Evolutionary conservation across 768 basidiomycete species (phyloP).

Genomic region (Mrakia blollopis): DNA sequence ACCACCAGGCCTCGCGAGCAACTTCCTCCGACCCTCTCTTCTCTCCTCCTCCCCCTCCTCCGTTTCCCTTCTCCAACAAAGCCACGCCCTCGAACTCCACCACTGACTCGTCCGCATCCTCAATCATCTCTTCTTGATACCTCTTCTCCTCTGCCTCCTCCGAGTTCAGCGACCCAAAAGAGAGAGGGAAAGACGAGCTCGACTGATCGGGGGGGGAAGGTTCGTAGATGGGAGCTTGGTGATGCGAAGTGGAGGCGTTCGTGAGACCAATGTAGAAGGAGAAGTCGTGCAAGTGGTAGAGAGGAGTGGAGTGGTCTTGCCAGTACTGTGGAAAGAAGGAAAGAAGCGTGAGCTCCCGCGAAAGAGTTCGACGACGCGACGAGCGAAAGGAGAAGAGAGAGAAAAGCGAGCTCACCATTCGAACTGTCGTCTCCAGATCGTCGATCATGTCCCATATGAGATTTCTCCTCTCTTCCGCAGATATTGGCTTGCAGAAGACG

Average conservation of each 20-base stretch:
- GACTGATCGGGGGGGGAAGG: not conserved
- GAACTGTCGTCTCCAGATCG: not conserved
- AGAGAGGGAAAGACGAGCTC: not conserved
- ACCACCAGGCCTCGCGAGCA: not conserved
- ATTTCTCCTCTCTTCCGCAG: not conserved
- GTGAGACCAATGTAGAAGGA: constrained; percentile 3
- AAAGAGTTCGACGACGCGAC: not conserved
- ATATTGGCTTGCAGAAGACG: not conserved
- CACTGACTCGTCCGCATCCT: not conserved
- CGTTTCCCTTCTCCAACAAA: not conserved
- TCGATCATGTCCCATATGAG: not conserved
- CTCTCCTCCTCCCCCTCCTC: not conserved
- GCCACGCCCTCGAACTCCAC: not conserved
- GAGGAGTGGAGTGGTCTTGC: not conserved
- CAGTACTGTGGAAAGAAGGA: not conserved
- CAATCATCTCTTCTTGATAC: no score
- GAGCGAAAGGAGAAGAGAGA: no score
- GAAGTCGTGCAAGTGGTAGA: not conserved
- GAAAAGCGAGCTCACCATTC: not conserved
- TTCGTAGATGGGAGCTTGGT: not conserved
- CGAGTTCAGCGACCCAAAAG: not conserved
- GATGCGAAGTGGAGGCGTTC: not conserved
- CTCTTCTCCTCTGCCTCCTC: not conserved
- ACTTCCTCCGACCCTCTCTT: not conserved
- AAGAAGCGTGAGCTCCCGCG: not conserved